phyloP scores from a whole-genome alignment of 306 rosid species.

The Glycine soja region DNA sequence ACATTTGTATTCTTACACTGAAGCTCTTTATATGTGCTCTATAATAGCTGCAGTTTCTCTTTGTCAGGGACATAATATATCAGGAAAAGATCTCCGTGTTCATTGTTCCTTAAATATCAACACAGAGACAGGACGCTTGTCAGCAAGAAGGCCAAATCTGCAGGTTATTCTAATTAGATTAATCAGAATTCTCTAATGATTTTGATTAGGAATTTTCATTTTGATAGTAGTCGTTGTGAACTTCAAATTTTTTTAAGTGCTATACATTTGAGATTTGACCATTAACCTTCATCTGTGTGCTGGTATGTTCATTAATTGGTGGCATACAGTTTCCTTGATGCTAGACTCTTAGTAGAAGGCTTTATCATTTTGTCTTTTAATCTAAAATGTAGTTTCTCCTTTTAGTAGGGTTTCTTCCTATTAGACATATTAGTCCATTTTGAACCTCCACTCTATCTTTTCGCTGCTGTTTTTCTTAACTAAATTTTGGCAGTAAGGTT shows the following conservation, averaged over 20 bases:
- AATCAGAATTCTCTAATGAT: constrained; percentile 5
- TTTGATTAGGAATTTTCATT: constrained; percentile 38
- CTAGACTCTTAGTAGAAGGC: constrained; percentile 11
- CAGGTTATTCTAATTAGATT: constrained; percentile 67
- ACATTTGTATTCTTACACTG: constrained; percentile 4
- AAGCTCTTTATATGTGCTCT: constrained; percentile 9
- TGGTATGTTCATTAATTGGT: constrained; percentile 23
- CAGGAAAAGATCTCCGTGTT: constrained; percentile 80
- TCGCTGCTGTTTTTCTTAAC: neutral
- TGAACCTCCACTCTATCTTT: constrained; percentile 5
- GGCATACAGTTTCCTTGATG: constrained; percentile 13
- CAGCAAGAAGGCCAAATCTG: constrained; percentile 95
- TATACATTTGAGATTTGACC: neutral
- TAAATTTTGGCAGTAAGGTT: neutral
- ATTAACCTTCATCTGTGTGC: constrained; percentile 1
- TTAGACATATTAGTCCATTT: neutral
- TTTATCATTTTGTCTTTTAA: constrained; percentile 23
- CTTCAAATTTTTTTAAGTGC: constrained; percentile 6
- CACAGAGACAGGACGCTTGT: constrained; percentile 93
- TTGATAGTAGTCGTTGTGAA: constrained; percentile 30
- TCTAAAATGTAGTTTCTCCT: constrained; percentile 5
- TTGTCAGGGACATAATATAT: constrained; percentile 81
- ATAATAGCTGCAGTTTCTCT: constrained; percentile 39
- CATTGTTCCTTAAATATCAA: constrained; percentile 95
- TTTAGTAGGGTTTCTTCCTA: neutral